phyloP scores from a whole-genome alignment of 805 yeast genomes.

The Metschnikowia vanudenii region DNA sequence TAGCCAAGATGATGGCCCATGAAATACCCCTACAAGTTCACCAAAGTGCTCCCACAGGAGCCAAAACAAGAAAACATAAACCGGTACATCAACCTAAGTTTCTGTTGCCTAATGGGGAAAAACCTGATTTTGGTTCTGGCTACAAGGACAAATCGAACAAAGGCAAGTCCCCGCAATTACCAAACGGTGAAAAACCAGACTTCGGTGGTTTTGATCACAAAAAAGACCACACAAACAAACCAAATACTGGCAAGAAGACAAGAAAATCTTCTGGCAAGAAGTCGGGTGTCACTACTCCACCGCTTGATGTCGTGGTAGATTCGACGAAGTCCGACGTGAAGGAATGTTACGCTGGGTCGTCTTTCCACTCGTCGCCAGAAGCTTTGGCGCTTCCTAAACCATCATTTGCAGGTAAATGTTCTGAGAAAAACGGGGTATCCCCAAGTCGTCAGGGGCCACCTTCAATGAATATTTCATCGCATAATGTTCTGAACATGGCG shows the following conservation, averaged over 20 bases:
- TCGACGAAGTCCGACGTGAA: constrained; percentile 8
- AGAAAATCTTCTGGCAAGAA: constrained; percentile 8
- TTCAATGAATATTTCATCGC: constrained; percentile 1
- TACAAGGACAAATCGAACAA: constrained; percentile 10
- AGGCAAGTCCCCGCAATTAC: constrained; percentile 16
- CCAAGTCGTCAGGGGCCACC: background rate
- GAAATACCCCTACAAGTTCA: constrained; percentile 32
- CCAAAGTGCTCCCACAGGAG: constrained; percentile 15
- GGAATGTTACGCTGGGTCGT: constrained; percentile 52
- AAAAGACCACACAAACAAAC: constrained; percentile 1
- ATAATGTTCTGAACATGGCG: constrained; percentile 10
- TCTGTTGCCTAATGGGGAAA: constrained; percentile 30
- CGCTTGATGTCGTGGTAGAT: background rate
- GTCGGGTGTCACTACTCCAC: constrained; percentile 1
- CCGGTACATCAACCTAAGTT: constrained; percentile 18
- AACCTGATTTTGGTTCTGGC: constrained; percentile 27
- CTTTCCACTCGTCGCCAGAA: constrained; percentile 56
- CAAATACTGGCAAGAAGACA: constrained; percentile 7
- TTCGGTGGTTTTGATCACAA: constrained; percentile 18
- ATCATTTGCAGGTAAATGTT: constrained; percentile 38
- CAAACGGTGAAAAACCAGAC: constrained; percentile 28
- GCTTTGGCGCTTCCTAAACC: constrained; percentile 58
- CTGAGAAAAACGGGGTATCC: constrained; percentile 13
- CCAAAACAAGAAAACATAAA: constrained; percentile 17
- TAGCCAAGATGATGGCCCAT: constrained; percentile 25